Base-by-base conservation (phyloP, 306 rosid species). In the Acacia confusa region DNA sequence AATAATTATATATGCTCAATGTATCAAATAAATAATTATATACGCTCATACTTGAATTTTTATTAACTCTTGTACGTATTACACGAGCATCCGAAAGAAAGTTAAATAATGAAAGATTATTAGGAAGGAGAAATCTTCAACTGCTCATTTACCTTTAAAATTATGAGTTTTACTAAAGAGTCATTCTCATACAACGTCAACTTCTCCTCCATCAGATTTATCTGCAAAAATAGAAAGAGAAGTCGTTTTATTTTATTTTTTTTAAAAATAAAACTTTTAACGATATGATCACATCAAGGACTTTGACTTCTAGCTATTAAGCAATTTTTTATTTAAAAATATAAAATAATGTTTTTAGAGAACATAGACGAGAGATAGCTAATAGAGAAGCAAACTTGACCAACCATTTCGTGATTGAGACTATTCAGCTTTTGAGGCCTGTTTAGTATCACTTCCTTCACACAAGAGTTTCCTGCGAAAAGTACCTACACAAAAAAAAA, bases 151-250 rank as follows among this genome's bases (percentile, higher is more conserved):
- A 83, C 87, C 84, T 84, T 84, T 16, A 84, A 58, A 25, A 79
- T 79, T 22, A 79, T 57, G 70, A 84, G 74, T 69, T 79, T 57
- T n/a, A 79, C 44, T 0, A 50, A 57, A 36, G 81, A 32, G 40
- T 84, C 84, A 19, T 69, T 79, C 70, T 84, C 87, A 75, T 75
- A 75, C 60, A 79, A 17, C 11, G 36, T 27, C 50, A 84, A 40
- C 38, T 61, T 84, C 40, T 38, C 48, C 15, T 4, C 36, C 45
- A 34, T 17, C 41, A 2, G 24, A 66, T 1, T 16, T 7, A 66
- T 36, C 72, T 66, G 72, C 45, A 66, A 65, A 36, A 34, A 19
- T 30, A 36, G 3, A 34, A 1, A 19, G 5, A 57, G 30, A 57
- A 55, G 27, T n/a, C 1, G 9, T 24, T n/a, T n/a, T n/a, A n/a